phyloP scores from a whole-genome alignment of 148 eudicot genomes.

The Chenopodium formosanum region DNA sequence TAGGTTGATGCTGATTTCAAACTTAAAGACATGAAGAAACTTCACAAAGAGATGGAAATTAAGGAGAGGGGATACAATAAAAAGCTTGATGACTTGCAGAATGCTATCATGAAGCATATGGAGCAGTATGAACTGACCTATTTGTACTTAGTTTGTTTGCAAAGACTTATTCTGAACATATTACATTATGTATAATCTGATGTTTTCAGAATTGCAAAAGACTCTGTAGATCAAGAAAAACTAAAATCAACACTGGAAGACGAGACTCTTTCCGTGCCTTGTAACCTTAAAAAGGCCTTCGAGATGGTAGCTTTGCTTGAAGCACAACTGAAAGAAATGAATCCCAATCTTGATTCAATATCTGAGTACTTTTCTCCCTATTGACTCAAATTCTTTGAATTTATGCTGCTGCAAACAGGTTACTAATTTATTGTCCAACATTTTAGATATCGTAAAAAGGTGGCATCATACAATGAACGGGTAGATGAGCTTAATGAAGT shows the following conservation, averaged over 20 bases:
- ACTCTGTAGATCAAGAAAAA: constrained; percentile 84
- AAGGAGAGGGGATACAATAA: constrained; percentile 78
- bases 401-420: constrained; percentile 16
- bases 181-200: constrained; percentile 2
- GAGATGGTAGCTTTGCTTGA: constrained; percentile 89
- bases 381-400: neutral
- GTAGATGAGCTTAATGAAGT: constrained; percentile 78
- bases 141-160: neutral
- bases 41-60: constrained; percentile 73
- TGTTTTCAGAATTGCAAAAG: constrained; percentile 66
- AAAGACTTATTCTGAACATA: too few species aligned
- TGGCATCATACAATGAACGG: constrained; percentile 72
- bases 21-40: constrained; percentile 85
- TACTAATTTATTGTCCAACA: neutral
- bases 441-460: constrained; percentile 73
- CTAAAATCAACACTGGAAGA: constrained; percentile 67
- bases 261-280: constrained; percentile 52
- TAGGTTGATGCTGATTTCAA: constrained; percentile 96
- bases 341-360: constrained; percentile 94
- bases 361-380: constrained; percentile 56
- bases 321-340: constrained; percentile 96
- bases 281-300: constrained; percentile 65
- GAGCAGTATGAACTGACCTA: constrained; percentile 67
- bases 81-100: constrained; percentile 70
- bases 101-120: constrained; percentile 63